Evolutionary conservation across 148 eudicot genomes (phyloP).

Genomic region (Mesembryanthemum crystallinum): DNA sequence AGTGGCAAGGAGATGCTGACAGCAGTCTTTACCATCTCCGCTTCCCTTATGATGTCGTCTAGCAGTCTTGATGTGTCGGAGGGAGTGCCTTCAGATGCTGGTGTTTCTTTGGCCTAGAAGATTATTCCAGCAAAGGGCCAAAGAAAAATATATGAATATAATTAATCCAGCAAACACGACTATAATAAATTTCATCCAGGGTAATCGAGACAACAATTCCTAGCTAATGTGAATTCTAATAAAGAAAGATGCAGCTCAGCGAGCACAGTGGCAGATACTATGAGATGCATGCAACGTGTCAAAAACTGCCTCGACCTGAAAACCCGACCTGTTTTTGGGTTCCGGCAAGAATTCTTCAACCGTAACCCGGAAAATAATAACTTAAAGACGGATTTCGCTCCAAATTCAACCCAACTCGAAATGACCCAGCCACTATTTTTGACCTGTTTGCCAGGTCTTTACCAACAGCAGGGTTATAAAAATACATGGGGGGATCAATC

Average conservation of each 20-base stretch:
- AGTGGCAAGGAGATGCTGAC: constrained; percentile 86
- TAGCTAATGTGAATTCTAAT: background rate
- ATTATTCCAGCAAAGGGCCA: background rate
- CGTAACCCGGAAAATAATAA: too few species aligned
- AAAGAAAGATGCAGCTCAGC: background rate
- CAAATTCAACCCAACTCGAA: too few species aligned
- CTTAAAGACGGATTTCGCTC: too few species aligned
- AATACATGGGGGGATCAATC: too few species aligned
- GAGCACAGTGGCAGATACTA: background rate
- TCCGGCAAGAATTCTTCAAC: too few species aligned
- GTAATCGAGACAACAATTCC: background rate
- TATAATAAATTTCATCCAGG: background rate
- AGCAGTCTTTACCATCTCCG: constrained; percentile 70
- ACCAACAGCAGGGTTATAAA: too few species aligned
- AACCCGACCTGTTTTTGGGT: too few species aligned
- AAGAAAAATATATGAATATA: too few species aligned
- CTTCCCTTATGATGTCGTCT: constrained; percentile 63
- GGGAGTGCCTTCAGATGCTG: constrained; percentile 25
- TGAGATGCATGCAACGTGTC: background rate
- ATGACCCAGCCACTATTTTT: too few species aligned
- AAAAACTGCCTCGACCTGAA: too few species aligned
- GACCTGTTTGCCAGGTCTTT: too few species aligned
- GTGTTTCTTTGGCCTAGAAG: constrained; percentile 51
- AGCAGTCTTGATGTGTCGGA: constrained; percentile 31
- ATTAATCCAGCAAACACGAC: too few species aligned